Base-by-base conservation (phyloP, 1,139 yeast genomes). In the Eremothecium coryli region DNA sequence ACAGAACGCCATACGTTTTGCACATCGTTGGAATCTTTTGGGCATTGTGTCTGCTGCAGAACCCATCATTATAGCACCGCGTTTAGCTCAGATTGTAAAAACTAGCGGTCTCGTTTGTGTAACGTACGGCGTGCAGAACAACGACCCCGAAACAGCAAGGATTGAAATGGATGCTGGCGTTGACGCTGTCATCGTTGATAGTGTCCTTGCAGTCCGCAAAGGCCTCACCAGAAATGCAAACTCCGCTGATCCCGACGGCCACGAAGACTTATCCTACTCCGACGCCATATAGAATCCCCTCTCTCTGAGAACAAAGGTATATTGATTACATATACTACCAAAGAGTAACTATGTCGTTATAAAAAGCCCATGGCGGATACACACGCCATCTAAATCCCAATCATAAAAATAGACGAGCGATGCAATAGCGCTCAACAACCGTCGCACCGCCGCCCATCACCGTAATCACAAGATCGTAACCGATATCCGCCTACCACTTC, bases 121-220 rank as follows among this genome's bases (percentile, higher is more conserved):
- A 37, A 84, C 95, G 0, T 90, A 90, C 51, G 98, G 98, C 23
- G 70, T 72, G 1, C 71, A 71, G 52, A 90, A 90, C 57, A 90
- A 90, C 50, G 77, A 76, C 31, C 95, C 97, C 0, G 85, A 75
- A 39, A 76, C 79, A 45, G 90, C 95, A 23, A 77, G 76, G 47
- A 65, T 82, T 40, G 96, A 90, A 58, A 81, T 90, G 79, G 76
- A 74, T 45, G 90, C 93, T 8, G 97, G 97, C 10, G 95, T 90
- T 6, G 97, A 90, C 64, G 98, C 98, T 0, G 97, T 90, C 14
- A 90, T 90, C 61, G 97, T 85, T 4, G 97, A 90, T 58, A 80
- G 86, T 41, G 97, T 90, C 3, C 66, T 88, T 54, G 96, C 96
- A 0, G 94, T 88, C 10, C 70, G 96, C 52, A 82, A 81, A 49